These are phyloP conservation scores for Penicillium bovifimosum DNA, from an alignment of 495 filamentous ascomycete genomes.

Conservation along the genomic window DNA sequence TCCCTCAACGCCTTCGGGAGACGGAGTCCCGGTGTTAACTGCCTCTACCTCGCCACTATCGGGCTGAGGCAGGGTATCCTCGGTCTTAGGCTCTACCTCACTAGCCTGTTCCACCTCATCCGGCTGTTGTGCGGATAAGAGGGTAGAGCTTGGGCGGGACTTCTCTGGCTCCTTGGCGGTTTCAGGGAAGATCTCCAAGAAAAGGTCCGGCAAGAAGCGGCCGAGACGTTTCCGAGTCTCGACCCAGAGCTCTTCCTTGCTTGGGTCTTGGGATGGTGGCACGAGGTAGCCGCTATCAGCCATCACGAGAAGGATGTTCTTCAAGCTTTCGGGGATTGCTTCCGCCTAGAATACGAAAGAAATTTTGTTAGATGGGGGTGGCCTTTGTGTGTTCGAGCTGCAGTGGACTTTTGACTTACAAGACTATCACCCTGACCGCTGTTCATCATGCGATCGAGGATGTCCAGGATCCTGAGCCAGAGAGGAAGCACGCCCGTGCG, in stretches of 20 bases:
- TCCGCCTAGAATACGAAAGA: conserved; percentile 58
- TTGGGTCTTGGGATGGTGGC: conserved; percentile 48
- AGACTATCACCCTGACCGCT: conserved; percentile 87
- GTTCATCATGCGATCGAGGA: conserved; percentile 95
- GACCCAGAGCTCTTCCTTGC: conserved; percentile 48
- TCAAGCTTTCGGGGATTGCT: conserved; percentile 90
- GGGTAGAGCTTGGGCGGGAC: conserved; percentile 15
- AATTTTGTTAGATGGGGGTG: conserved; percentile 6
- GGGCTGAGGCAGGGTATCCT: conserved; percentile 9
- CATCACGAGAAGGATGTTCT: conserved; percentile 97
- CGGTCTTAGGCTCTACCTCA: conserved; percentile 9
- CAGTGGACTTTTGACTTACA: conserved; percentile 45
- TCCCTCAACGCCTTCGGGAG: conserved; percentile 6
- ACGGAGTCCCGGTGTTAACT: not conserved
- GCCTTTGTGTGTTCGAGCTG: not conserved
- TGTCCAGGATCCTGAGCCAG: conserved; percentile 87
- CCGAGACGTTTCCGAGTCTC: conserved; percentile 85
- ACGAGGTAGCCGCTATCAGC: conserved; percentile 80
- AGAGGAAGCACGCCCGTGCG: conserved; percentile 91
- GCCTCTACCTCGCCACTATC: not conserved
- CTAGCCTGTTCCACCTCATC: conserved; percentile 8
- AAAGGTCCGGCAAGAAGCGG: conserved; percentile 78
- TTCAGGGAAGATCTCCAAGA: conserved; percentile 46
- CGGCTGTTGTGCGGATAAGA: conserved; percentile 17
- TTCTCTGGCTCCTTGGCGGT: conserved; percentile 20